A percentile compares a stretch with the other conserved stretches of the same genome.
These are phyloP conservation scores for Talaromyces stipitatus DNA, from an alignment of 495 filamentous ascomycete genomes.

Conservation along the genomic window DNA sequence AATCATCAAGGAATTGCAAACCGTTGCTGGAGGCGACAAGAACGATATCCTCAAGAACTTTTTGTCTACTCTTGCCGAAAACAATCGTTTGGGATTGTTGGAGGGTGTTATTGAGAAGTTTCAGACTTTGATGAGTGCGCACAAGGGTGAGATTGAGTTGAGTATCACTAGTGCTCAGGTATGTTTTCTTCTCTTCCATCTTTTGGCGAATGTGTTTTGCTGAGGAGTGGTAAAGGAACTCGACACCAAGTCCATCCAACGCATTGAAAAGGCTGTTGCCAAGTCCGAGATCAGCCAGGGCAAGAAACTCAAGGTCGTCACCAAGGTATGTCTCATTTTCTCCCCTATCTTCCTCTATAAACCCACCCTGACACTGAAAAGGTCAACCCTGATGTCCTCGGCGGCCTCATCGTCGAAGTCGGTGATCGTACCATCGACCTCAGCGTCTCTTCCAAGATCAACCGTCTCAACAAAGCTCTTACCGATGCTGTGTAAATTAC, in stretches of 20 bases:
- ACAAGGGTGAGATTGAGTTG: slow-evolving; percentile 88
- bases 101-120: slow-evolving; percentile 84
- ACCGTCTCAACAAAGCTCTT: slow-evolving; percentile 98
- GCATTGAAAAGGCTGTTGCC: slow-evolving; percentile 78
- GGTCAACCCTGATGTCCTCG: slow-evolving; percentile 91
- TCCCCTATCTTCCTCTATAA: not conserved
- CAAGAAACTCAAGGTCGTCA: slow-evolving; percentile 95
- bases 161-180: slow-evolving; percentile 84
- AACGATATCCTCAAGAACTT: slow-evolving; percentile 89
- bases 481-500: slow-evolving; percentile 84
- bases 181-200: slow-evolving; percentile 19
- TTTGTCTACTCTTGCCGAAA: slow-evolving; percentile 79
- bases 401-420: slow-evolving; percentile 91
- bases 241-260: slow-evolving; percentile 72
- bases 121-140: slow-evolving; percentile 73
- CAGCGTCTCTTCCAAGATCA: slow-evolving; percentile 87
- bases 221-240: slow-evolving; percentile 51
- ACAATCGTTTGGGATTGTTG: slow-evolving; percentile 85
- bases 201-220: not conserved
- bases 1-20: slow-evolving; percentile 77
- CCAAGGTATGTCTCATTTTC: slow-evolving; percentile 55
- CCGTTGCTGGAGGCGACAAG: slow-evolving; percentile 65
- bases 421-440: slow-evolving; percentile 98
- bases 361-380: slow-evolving; percentile 20
- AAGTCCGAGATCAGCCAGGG: slow-evolving; percentile 87